Evolutionary conservation across 2,329 filamentous ascomycete species (phyloP).

Genomic region (Venturia nashicola): DNA sequence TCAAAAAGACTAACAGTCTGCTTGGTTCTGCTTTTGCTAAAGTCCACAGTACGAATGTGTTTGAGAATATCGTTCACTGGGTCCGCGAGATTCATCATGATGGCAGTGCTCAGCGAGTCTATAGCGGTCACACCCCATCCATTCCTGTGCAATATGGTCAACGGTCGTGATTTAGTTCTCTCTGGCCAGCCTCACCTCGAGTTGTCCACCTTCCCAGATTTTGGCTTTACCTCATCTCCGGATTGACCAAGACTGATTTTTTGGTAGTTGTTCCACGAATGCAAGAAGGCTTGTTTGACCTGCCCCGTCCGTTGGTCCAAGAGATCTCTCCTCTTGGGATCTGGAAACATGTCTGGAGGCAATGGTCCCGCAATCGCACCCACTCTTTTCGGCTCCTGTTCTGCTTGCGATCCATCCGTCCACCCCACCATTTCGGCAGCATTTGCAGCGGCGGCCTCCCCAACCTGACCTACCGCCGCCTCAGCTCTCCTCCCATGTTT

Average conservation of each 20-base stretch:
- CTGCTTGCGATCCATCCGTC: not conserved
- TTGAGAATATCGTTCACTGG: conserved; percentile 60
- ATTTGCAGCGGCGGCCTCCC: not conserved
- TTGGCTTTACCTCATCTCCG: conserved; percentile 40
- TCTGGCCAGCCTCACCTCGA: conserved; percentile 44
- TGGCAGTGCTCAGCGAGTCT: conserved; percentile 67
- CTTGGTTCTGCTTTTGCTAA: conserved; percentile 34
- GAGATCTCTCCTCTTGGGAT: conserved; percentile 16
- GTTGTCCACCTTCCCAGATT: conserved; percentile 52
- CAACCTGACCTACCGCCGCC: not conserved
- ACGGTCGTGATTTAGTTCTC: too few relatives aligned
- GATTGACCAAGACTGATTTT: conserved; percentile 34
- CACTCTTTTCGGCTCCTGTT: not conserved
- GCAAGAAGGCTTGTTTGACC: conserved; percentile 25
- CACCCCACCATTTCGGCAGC: not conserved
- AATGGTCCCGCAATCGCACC: not conserved
- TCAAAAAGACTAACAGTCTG: conserved; percentile 67
- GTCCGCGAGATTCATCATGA: conserved; percentile 59
- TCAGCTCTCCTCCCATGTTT: not conserved
- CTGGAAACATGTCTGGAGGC: not conserved
- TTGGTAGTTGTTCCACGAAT: conserved; percentile 38
- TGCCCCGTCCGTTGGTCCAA: conserved; percentile 19
- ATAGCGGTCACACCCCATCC: conserved; percentile 76
- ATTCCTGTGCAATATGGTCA: conserved; percentile 41
- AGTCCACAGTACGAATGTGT: conserved; percentile 49